Evolutionary conservation across 495 filamentous ascomycete species (phyloP).

Genomic region (Filosporella fistucella): DNA sequence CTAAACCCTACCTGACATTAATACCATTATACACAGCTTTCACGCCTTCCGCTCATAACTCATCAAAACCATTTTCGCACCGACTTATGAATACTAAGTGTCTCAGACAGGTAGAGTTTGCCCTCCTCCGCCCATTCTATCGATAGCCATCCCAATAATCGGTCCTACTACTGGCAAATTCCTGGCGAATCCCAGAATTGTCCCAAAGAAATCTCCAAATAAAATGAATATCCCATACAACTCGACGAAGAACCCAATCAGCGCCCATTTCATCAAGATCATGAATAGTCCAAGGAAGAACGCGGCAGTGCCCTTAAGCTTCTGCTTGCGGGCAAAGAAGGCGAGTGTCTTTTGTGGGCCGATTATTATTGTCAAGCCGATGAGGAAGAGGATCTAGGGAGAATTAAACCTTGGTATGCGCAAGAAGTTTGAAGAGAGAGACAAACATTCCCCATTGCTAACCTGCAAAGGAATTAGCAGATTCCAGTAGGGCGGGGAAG

Average conservation of each 20-base stretch:
- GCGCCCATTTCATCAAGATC: slow-evolving; percentile 82
- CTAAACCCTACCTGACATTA: not conserved
- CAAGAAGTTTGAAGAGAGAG: slow-evolving; percentile 17
- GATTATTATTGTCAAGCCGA: slow-evolving; percentile 92
- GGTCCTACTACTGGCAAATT: slow-evolving; percentile 83
- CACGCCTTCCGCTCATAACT: too few relatives aligned
- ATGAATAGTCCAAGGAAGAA: slow-evolving; percentile 81
- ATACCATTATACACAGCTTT: too few relatives aligned
- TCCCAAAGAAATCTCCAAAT: slow-evolving; percentile 95
- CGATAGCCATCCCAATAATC: slow-evolving; percentile 66
- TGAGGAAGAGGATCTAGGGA: slow-evolving; percentile 78
- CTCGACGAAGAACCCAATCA: slow-evolving; percentile 87
- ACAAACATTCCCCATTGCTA: slow-evolving; percentile 78
- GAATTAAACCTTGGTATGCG: slow-evolving; percentile 31
- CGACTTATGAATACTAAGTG: too few relatives aligned
- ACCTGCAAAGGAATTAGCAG: slow-evolving; percentile 30
- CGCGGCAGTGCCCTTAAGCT: slow-evolving; percentile 84
- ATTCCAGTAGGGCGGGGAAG: not conserved
- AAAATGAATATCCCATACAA: slow-evolving; percentile 87
- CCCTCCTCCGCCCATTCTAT: slow-evolving; percentile 57
- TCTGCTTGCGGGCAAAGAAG: slow-evolving; percentile 93
- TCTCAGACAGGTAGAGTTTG: too few relatives aligned
- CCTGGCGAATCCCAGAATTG: slow-evolving; percentile 79
- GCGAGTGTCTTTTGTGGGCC: slow-evolving; percentile 83
- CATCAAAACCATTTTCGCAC: too few relatives aligned